These are phyloP conservation scores for Curvularia eragrostidis DNA, from an alignment of 2,329 filamentous ascomycete genomes.

Conservation along the genomic window DNA sequence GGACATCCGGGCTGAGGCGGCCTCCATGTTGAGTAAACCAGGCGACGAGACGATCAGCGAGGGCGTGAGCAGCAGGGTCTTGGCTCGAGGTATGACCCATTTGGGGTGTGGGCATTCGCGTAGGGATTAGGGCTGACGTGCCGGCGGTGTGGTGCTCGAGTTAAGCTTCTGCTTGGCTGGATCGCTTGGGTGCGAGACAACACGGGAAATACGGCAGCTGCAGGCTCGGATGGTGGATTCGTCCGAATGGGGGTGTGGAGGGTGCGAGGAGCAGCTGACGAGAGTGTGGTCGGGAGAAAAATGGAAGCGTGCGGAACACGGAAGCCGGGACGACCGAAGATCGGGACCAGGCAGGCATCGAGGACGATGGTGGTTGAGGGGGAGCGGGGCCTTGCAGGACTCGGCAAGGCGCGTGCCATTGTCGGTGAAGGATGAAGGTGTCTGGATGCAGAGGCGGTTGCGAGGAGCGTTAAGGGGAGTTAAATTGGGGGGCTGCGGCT, in stretches of 20 bases:
- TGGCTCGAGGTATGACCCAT: conserved; percentile 11
- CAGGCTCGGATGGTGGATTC: conserved; percentile 16
- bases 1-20: conserved; percentile 38
- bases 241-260: conserved; percentile 14
- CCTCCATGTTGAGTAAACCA: conserved; percentile 46
- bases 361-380: conserved; percentile 18
- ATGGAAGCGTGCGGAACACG: conserved; percentile 8
- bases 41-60: conserved; percentile 27
- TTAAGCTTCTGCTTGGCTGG: background rate
- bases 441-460: background rate
- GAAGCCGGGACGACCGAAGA: conserved; percentile 13
- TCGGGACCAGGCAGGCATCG: conserved; percentile 15
- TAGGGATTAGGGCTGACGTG: background rate
- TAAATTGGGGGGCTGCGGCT: background rate
- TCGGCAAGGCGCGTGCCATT: conserved; percentile 16
- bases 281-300: conserved; percentile 19
- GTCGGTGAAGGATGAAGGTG: conserved; percentile 19
- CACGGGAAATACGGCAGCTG: background rate
- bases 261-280: conserved; percentile 22
- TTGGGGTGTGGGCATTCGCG: conserved; percentile 5
- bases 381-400: conserved; percentile 20
- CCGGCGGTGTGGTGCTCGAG: background rate
- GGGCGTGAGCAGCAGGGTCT: conserved; percentile 19
- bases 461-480: no score
- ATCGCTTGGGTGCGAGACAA: background rate